Conservation (phyloP, 2,329 filamentous ascomycete genomes). For the Cercospora sp. region DNA sequence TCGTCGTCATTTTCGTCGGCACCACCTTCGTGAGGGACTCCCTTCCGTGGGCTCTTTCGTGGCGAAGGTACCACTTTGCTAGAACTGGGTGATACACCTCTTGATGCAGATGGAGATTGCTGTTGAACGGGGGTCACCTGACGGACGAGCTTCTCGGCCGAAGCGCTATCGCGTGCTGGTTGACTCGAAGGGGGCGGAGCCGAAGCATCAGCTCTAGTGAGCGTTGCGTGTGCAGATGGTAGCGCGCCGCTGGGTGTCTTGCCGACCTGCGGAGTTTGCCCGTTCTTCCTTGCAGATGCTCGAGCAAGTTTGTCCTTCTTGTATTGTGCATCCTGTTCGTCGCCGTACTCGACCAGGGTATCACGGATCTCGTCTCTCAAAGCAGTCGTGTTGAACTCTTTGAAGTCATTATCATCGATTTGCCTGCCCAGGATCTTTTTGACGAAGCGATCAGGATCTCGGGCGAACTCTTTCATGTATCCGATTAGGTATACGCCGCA, state of each 20-base stretch:
- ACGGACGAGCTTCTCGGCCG: neutral
- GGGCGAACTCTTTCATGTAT: slow-evolving; percentile 80
- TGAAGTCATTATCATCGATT: slow-evolving; percentile 59
- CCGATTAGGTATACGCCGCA: slow-evolving; percentile 85
- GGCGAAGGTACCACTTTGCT: neutral
- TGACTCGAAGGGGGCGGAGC: slow-evolving; percentile 1
- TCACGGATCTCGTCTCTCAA: slow-evolving; percentile 67
- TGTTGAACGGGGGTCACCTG: neutral
- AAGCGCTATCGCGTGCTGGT: neutral
- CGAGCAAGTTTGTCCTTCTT: slow-evolving; percentile 35
- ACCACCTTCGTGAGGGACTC: neutral
- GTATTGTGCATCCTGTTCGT: slow-evolving; percentile 53
- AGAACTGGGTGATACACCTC: neutral
- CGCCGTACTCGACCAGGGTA: slow-evolving; percentile 64
- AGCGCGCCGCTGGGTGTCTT: neutral
- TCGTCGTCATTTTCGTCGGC: neutral
- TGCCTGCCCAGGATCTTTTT: slow-evolving; percentile 64
- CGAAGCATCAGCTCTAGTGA: neutral
- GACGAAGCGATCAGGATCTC: slow-evolving; percentile 70
- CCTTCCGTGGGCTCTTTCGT: neutral
- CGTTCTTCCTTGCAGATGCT: slow-evolving; percentile 5
- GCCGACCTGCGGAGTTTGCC: neutral
- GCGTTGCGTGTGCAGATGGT: neutral
- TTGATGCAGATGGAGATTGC: neutral
- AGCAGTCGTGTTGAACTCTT: slow-evolving; percentile 53